Evolutionary conservation across 1,139 yeast genomes (phyloP).

Genomic region (Suhomyces kunorum): DNA sequence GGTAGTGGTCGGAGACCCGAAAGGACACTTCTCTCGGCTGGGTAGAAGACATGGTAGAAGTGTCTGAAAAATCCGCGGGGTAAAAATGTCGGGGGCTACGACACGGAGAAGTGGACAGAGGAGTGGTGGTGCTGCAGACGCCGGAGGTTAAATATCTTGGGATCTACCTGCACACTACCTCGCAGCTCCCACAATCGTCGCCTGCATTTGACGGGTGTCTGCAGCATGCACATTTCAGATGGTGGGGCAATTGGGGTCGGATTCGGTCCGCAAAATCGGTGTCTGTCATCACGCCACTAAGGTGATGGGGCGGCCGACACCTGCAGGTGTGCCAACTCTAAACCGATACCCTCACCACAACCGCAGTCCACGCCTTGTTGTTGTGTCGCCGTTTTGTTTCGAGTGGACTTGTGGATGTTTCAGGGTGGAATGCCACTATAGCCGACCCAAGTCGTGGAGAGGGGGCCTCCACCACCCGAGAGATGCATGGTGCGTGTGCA

Average conservation of each 20-base stretch:
- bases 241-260: not conserved
- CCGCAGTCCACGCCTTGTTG: constrained; percentile 1
- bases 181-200: constrained; percentile 6
- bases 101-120: not conserved
- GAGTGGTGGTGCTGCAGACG: constrained; percentile 2
- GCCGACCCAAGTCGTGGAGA: not conserved
- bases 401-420: constrained; percentile 3
- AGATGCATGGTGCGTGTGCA: not conserved
- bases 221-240: not conserved
- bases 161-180: constrained; percentile 10
- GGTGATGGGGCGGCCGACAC: not conserved
- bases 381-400: constrained; percentile 3
- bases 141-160: constrained; percentile 6
- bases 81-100: not conserved
- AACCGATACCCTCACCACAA: not conserved
- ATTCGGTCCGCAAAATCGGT: not conserved
- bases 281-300: constrained; percentile 1
- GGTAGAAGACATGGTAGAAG: constrained; percentile 3
- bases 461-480: not conserved
- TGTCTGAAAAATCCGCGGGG: not conserved
- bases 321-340: no score
- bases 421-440: constrained; percentile 5
- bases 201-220: constrained; percentile 6
- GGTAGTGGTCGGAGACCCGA: constrained; percentile 86
- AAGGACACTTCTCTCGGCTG: constrained; percentile 56